Evolutionary conservation across 106 monocot species (phyloP).

Genomic region (Alisma plantagoaquatica): DNA sequence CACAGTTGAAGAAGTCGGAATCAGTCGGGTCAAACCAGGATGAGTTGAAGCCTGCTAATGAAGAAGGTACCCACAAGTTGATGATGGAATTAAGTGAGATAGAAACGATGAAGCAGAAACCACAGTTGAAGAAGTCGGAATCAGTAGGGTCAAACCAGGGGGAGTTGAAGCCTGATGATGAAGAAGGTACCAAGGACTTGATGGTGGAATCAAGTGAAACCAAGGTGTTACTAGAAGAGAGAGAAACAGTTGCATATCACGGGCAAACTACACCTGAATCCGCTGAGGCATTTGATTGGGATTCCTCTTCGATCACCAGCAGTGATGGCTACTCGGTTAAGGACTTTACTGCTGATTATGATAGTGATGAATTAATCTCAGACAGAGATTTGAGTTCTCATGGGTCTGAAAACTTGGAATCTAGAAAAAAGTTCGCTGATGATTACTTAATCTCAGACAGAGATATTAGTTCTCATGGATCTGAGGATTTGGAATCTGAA

Average conservation of each 20-base stretch:
- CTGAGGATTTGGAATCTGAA: too few species aligned
- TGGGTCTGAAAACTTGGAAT: constrained; percentile 8
- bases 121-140: too few species aligned
- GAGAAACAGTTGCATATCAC: too few species aligned
- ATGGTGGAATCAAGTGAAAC: neutral
- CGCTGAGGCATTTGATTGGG: neutral
- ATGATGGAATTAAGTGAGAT: neutral
- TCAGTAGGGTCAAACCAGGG: neutral
- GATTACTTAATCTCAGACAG: neutral
- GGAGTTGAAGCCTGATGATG: neutral
- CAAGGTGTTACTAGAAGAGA: constrained; percentile 4
- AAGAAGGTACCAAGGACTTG: neutral
- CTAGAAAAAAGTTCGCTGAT: neutral
- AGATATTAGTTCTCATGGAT: too few species aligned
- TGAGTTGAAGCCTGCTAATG: too few species aligned
- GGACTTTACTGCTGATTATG: constrained; percentile 33
- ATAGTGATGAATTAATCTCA: constrained; percentile 35
- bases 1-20: too few species aligned
- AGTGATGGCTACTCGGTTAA: constrained; percentile 64
- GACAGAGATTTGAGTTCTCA: constrained; percentile 28
- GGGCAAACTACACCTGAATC: too few species aligned
- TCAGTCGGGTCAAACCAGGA: too few species aligned
- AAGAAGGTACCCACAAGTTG: too few species aligned
- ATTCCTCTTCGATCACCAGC: constrained; percentile 30
- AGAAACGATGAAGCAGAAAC: too few species aligned